Conservation (phyloP, 2,329 filamentous ascomycete genomes). For the Pseudocercospora fuligena region DNA sequence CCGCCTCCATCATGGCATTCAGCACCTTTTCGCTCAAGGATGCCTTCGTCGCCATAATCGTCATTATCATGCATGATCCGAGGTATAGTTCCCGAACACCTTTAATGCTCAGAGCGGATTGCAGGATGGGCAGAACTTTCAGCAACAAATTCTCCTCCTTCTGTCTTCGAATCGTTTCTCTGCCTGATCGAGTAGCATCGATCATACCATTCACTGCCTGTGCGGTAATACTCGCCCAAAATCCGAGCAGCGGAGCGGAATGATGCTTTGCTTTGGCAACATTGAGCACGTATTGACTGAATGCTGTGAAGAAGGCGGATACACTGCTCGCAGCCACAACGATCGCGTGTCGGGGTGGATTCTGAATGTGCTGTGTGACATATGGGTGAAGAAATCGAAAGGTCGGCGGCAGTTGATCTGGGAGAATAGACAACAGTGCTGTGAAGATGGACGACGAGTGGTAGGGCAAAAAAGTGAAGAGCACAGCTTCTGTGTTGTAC, state of each 20-base stretch:
- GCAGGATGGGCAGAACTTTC: slow-evolving; percentile 70
- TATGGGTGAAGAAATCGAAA: slow-evolving; percentile 89
- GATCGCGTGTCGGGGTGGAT: slow-evolving; percentile 78
- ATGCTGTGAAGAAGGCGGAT: slow-evolving; percentile 71
- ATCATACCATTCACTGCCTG: slow-evolving; percentile 85
- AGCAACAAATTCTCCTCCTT: slow-evolving; percentile 79
- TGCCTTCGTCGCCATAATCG: slow-evolving; percentile 83
- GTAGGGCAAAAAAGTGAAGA: slow-evolving; percentile 91
- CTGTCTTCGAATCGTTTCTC: slow-evolving; percentile 75
- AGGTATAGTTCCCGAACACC: slow-evolving; percentile 79
- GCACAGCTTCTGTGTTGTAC: slow-evolving; percentile 76
- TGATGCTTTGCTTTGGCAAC: slow-evolving; percentile 73
- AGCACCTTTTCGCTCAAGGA: slow-evolving; percentile 77
- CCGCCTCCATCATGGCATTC: slow-evolving; percentile 87
- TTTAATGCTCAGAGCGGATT: slow-evolving; percentile 76
- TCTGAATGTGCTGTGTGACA: slow-evolving; percentile 70
- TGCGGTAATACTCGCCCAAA: slow-evolving; percentile 88
- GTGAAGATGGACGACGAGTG: slow-evolving; percentile 84
- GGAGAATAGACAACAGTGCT: slow-evolving; percentile 84
- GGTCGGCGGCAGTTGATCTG: slow-evolving; percentile 71
- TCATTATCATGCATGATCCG: slow-evolving; percentile 88
- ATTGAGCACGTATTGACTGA: slow-evolving; percentile 80
- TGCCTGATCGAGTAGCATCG: slow-evolving; percentile 75
- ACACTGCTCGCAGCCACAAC: slow-evolving; percentile 84
- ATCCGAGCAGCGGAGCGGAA: slow-evolving; percentile 77